Evolutionary conservation across 2,329 filamentous ascomycete species (phyloP).

Genomic region (Penicillium oxalicum): DNA sequence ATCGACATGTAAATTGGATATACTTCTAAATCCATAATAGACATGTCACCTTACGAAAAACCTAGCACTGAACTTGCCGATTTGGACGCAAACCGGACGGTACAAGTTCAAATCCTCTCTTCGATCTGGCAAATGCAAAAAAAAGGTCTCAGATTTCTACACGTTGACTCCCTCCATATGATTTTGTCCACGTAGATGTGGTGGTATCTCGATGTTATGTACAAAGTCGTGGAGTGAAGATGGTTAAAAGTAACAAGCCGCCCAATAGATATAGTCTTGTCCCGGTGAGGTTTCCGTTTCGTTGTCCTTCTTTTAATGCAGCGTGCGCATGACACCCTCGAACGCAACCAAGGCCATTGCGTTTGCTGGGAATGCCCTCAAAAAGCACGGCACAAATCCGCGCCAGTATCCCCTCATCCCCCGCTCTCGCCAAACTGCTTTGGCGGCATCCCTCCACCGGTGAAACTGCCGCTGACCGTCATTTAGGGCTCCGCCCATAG

Average conservation of each 20-base stretch:
- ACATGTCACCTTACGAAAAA: no score
- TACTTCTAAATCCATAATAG: no score
- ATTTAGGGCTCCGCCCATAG: slow-evolving; percentile 63
- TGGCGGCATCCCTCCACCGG: slow-evolving; percentile 74
- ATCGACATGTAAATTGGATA: no score
- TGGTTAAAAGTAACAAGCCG: background rate
- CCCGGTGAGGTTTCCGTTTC: no score
- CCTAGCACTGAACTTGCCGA: no score
- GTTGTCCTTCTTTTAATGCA: slow-evolving; percentile 29
- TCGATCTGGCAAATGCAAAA: no score
- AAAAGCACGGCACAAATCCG: slow-evolving; percentile 87
- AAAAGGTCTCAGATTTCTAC: no score
- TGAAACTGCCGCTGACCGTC: slow-evolving; percentile 65
- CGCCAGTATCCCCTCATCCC: slow-evolving; percentile 83
- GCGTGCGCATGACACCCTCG: slow-evolving; percentile 74
- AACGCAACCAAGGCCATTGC: slow-evolving; percentile 89
- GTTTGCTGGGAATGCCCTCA: slow-evolving; percentile 92
- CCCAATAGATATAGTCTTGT: no score
- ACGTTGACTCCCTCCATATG: no score
- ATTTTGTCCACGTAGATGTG: no score
- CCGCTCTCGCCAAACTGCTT: slow-evolving; percentile 66
- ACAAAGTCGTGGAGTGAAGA: slow-evolving; percentile 6
- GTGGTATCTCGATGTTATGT: slow-evolving; percentile 3
- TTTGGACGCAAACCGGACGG: no score
- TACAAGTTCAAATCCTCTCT: no score